A percentile compares a stretch with the other conserved stretches of the same genome.
Evolutionary conservation across 306 rosid species (phyloP).

Genomic region (Vicia sativa): DNA sequence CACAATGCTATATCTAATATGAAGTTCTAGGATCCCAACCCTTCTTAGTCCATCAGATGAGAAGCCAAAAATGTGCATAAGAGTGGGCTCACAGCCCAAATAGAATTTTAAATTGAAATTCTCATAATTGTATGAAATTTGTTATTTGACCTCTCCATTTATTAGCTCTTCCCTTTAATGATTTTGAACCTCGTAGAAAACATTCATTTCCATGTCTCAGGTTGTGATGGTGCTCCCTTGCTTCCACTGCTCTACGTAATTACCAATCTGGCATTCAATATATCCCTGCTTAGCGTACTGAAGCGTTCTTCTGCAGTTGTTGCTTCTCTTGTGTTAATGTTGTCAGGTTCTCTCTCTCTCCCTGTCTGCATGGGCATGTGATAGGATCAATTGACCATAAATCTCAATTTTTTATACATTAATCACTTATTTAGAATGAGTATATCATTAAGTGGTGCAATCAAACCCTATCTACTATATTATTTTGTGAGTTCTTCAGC

Average conservation of each 20-base stretch:
- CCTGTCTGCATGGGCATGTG: not conserved
- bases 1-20: slow-evolving; percentile 20
- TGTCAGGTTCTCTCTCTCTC: slow-evolving; percentile 65
- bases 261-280: slow-evolving; percentile 75
- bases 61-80: not conserved
- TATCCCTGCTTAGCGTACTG: slow-evolving; percentile 68
- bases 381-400: not conserved
- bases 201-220: slow-evolving; percentile 45
- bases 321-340: slow-evolving; percentile 75
- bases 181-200: slow-evolving; percentile 15
- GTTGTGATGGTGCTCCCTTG: slow-evolving; percentile 83
- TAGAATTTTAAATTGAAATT: slow-evolving; percentile 5
- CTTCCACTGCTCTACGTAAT: slow-evolving; percentile 80
- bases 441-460: not conserved
- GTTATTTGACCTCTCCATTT: not conserved
- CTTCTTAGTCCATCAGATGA: not conserved
- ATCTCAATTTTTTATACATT: not conserved
- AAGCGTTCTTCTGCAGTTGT: slow-evolving; percentile 82
- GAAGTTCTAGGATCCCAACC: not conserved
- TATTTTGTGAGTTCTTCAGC: slow-evolving; percentile 7
- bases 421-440: not conserved
- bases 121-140: slow-evolving; percentile 8
- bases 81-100: not conserved
- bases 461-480: not conserved
- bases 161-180: slow-evolving; percentile 27